Conservation (phyloP, 2,329 filamentous ascomycete genomes). For the Sporothrix euskadiensis region DNA sequence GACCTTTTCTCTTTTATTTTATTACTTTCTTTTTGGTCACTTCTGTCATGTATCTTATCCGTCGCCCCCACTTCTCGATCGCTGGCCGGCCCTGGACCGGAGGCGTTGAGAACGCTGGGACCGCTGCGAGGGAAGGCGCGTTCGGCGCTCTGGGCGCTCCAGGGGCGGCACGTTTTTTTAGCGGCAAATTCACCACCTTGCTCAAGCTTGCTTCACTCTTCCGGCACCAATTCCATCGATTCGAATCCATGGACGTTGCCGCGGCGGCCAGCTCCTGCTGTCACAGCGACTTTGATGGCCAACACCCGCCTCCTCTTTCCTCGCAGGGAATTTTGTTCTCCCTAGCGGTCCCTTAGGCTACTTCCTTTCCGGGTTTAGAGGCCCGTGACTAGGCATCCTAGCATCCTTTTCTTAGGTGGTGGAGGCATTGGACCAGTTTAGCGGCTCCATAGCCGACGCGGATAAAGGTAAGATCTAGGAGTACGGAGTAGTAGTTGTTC, state of each 20-base stretch:
- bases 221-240: background rate
- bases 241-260: background rate
- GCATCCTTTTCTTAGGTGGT: background rate
- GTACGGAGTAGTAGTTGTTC: no score
- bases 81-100: conserved; percentile 3
- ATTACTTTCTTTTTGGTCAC: background rate
- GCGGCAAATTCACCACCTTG: conserved; percentile 1
- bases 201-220: background rate
- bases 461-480: background rate
- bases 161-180: conserved; percentile 13
- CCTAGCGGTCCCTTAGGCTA: background rate
- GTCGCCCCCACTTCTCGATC: background rate
- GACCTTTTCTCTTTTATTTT: background rate
- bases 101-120: background rate
- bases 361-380: conserved; percentile 14
- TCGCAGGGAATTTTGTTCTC: background rate
- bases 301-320: background rate
- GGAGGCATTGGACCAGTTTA: background rate
- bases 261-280: background rate
- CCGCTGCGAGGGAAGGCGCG: background rate
- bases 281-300: no score
- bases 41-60: background rate
- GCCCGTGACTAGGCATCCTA: background rate
- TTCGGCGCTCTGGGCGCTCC: background rate
- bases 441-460: background rate